Conservation (phyloP, 495 filamentous ascomycete genomes). For the Penicillium bialowiezense region DNA sequence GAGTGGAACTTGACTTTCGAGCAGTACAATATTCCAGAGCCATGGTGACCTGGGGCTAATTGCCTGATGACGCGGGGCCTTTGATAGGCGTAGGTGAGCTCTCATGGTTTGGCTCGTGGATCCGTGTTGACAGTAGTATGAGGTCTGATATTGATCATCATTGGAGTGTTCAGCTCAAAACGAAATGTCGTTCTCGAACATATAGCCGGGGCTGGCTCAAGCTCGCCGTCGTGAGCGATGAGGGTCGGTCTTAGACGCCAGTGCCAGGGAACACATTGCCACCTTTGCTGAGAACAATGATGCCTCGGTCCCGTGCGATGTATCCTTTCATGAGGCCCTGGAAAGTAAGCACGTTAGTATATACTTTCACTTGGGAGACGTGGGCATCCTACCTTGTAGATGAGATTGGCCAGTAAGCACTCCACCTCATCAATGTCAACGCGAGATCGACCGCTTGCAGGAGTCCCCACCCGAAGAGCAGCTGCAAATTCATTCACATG, state of each 20-base stretch:
- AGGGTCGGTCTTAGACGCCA: slow-evolving; percentile 69
- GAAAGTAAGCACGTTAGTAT: slow-evolving; percentile 11
- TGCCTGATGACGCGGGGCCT: no score
- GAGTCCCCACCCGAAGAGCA: slow-evolving; percentile 53
- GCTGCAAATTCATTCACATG: slow-evolving; percentile 76
- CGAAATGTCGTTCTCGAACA: neutral
- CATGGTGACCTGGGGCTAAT: neutral
- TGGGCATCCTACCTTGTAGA: slow-evolving; percentile 75
- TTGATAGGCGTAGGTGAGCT: no score
- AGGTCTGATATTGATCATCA: no score
- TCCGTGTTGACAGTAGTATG: no score
- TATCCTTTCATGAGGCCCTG: slow-evolving; percentile 97
- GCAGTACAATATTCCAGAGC: neutral
- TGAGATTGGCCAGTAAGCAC: slow-evolving; percentile 89
- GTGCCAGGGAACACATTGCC: slow-evolving; percentile 91
- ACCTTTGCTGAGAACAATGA: slow-evolving; percentile 84
- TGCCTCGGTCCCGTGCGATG: slow-evolving; percentile 83
- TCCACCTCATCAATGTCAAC: slow-evolving; percentile 92
- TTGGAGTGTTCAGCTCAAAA: no score
- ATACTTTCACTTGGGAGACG: no score
- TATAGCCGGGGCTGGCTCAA: neutral
- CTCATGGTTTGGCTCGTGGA: no score
- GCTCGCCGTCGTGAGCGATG: no score
- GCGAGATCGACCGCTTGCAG: slow-evolving; percentile 55
- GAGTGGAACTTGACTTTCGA: neutral